Conservation (phyloP, 2,329 filamentous ascomycete species). For the Colletotrichum graminicola region DNA sequence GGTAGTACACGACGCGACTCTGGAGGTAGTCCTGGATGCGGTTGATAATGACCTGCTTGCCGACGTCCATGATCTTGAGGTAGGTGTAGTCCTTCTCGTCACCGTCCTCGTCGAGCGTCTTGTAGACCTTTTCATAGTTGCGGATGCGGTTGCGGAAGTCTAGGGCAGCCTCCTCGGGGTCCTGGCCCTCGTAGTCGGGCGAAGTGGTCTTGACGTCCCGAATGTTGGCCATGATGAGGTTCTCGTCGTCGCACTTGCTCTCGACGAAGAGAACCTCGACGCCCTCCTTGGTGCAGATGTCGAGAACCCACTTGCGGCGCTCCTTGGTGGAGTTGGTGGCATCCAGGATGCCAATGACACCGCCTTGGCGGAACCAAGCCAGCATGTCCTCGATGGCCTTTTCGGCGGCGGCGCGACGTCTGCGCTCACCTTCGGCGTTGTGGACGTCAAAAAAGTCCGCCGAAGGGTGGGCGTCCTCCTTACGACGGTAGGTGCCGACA, state of each 20-base stretch:
- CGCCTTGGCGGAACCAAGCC: slow-evolving; percentile 84
- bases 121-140: slow-evolving; percentile 97
- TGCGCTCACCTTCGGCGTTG: slow-evolving; percentile 90
- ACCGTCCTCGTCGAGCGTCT: slow-evolving; percentile 84
- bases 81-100: slow-evolving; percentile 92
- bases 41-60: slow-evolving; percentile 97
- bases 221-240: slow-evolving; percentile 98
- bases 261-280: slow-evolving; percentile 97
- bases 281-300: slow-evolving; percentile 79
- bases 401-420: slow-evolving; percentile 88
- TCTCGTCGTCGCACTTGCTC: slow-evolving; percentile 95
- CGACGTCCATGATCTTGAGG: slow-evolving; percentile 96
- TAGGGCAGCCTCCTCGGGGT: slow-evolving; percentile 88
- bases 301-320: slow-evolving; percentile 90
- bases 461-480: slow-evolving; percentile 87
- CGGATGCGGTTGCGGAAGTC: slow-evolving; percentile 95
- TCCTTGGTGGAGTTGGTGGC: slow-evolving; percentile 96
- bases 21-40: slow-evolving; percentile 97
- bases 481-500: slow-evolving; percentile 93
- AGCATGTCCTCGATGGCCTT: slow-evolving; percentile 95
- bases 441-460: slow-evolving; percentile 96
- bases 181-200: slow-evolving; percentile 93
- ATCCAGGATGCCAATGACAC: slow-evolving; percentile 93
- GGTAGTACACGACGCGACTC: slow-evolving; percentile 95
- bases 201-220: slow-evolving; percentile 97